Evolutionary conservation across 345 rosid species (phyloP), one percentile per base, ranked within the genome.

Genomic region (Euphorbia lathyris): DNA sequence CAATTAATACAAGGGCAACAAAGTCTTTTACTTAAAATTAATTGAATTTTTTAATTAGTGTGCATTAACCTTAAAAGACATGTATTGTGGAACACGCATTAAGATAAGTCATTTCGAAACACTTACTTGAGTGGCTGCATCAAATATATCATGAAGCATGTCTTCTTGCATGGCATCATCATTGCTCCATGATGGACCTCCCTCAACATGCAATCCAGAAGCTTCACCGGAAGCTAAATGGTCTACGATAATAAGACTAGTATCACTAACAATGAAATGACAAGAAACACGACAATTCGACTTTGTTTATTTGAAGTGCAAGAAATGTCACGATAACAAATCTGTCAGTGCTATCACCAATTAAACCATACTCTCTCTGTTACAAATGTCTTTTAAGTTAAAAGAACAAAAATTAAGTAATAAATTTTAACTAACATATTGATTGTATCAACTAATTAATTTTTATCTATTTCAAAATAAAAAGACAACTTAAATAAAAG

Each of bases 61-160:
- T n/a, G n/a, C n/a, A n/a, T n/a, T n/a, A n/a, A n/a, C n/a, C n/a
- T n/a, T n/a, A n/a, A n/a, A n/a, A n/a, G n/a, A n/a, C n/a, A n/a
- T n/a, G n/a, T n/a, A n/a, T n/a, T n/a, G n/a, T n/a, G n/a, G n/a
- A n/a, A n/a, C n/a, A n/a, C n/a, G 38, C 38, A 34, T 34, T 34
- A 34, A 34, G 38, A 34, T 34, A 34, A 2, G 38, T 34, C 38
- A 34, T 34, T 34, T 34, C 22, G 29, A 40, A 72, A 45, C 32
- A 58, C 83, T 80, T 48, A 84, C 90, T 62, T 83, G 81, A 64
- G 71, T 72, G 53, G 83, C 86, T 59, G 77, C 78, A 73, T 80
- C 82, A 61, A 80, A 80, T 59, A 86, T 74, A 79, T 88, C 91
- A 25, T 81, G 65, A 74, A 88, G 80, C 75, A 92, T 74, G 32